These are phyloP conservation scores for Umbelopsis sp. DNA, from an alignment of 192 early-diverging fungal genomes.

Conservation along the genomic window DNA sequence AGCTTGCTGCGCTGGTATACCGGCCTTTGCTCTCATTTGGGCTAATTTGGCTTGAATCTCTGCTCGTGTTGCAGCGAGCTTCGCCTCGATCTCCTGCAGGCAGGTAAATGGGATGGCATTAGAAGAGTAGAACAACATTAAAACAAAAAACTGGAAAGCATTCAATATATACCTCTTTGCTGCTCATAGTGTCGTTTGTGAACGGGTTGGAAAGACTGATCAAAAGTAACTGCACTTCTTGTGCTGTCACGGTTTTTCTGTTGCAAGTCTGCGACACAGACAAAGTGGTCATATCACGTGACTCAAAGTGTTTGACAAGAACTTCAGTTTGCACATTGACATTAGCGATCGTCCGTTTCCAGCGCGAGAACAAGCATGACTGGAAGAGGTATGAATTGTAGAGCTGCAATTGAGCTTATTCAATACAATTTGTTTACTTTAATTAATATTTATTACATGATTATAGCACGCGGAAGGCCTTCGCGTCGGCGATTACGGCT, in stretches of 20 bases:
- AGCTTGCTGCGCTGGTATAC: constrained; percentile 23
- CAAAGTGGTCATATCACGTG: neutral
- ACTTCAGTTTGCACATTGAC: neutral
- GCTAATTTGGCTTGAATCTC: constrained; percentile 71
- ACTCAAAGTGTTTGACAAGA: neutral
- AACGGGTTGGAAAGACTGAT: neutral
- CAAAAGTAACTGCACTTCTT: neutral
- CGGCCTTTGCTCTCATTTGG: constrained; percentile 10
- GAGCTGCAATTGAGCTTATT: neutral
- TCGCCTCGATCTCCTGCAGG: neutral
- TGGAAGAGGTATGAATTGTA: neutral
- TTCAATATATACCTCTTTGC: neutral
- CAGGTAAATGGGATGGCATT: neutral
- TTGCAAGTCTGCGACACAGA: neutral
- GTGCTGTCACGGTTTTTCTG: neutral
- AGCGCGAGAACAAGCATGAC: neutral
- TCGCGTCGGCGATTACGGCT: constrained; percentile 13
- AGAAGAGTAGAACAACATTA: neutral
- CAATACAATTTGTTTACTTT: too few relatives aligned
- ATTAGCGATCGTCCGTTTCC: neutral
- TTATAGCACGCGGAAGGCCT: constrained; percentile 3
- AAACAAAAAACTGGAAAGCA: neutral
- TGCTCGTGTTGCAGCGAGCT: constrained; percentile 49
- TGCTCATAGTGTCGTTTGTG: neutral
- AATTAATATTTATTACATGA: neutral